These are phyloP conservation scores for Halocafeteria seosinensis DNA, from an alignment of 108 stramenopile genomes.

Conservation along the genomic window DNA sequence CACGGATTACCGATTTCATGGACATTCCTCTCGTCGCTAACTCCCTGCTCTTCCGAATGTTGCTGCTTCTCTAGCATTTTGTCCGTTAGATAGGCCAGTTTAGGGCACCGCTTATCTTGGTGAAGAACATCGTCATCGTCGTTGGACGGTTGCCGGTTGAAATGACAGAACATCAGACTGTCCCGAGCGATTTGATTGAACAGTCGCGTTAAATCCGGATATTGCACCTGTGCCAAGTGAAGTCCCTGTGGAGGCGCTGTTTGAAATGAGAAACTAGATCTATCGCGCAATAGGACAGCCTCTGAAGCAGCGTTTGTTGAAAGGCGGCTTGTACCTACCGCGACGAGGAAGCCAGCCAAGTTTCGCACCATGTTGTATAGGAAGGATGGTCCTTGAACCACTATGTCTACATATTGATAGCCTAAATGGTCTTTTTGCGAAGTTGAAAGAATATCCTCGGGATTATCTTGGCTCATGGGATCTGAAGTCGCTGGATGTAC, in stretches of 20 bases:
- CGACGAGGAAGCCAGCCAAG: neutral
- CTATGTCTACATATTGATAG: neutral
- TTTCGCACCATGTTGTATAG: conserved; percentile 1
- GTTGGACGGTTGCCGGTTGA: too few relatives aligned
- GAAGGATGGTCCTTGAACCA: neutral
- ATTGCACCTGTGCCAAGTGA: neutral
- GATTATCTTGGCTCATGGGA: too few relatives aligned
- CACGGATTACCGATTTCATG: too few relatives aligned
- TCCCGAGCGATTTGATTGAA: neutral
- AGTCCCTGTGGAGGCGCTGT: neutral
- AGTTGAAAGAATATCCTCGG: too few relatives aligned
- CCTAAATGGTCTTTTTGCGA: too few relatives aligned
- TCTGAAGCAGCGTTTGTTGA: neutral
- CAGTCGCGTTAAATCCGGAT: neutral
- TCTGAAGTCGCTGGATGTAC: too few relatives aligned
- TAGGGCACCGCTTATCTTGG: too few relatives aligned
- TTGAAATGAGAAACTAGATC: neutral
- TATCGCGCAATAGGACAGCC: neutral
- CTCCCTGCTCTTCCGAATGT: too few relatives aligned
- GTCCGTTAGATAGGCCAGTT: too few relatives aligned
- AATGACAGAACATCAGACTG: neutral
- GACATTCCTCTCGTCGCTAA: too few relatives aligned
- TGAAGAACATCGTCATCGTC: too few relatives aligned
- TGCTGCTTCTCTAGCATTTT: too few relatives aligned
- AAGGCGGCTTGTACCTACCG: neutral